A percentile compares a stretch with the other conserved stretches of the same genome.
phyloP scores from a whole-genome alignment of 495 filamentous ascomycete genomes.

The Aspergillus sparsus region DNA sequence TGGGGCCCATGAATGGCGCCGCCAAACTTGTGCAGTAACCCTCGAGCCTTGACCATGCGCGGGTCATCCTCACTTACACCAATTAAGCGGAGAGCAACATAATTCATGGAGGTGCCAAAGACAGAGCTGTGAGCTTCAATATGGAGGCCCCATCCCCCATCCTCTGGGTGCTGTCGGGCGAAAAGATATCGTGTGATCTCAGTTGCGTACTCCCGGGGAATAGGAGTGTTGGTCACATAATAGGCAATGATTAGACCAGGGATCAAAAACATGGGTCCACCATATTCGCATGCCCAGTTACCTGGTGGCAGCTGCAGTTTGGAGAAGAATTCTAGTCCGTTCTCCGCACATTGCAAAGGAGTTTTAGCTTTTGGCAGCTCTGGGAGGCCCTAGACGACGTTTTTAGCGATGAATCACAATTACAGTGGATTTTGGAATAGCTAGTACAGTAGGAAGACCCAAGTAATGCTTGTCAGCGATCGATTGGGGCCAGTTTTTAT shows the following conservation, averaged over 20 bases:
- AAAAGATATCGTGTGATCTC: constrained; percentile 96
- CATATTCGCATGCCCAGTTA: constrained; percentile 97
- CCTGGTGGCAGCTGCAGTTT: constrained; percentile 84
- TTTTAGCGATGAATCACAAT: constrained; percentile 18
- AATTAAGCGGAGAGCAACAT: constrained; percentile 79
- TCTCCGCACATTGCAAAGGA: constrained; percentile 73
- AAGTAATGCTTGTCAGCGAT: constrained; percentile 82
- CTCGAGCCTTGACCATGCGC: constrained; percentile 83
- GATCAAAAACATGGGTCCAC: constrained; percentile 84
- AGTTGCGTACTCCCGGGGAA: constrained; percentile 75
- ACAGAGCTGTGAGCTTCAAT: constrained; percentile 93
- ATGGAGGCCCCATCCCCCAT: constrained; percentile 96
- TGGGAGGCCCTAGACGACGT: constrained; percentile 62
- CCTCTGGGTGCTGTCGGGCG: constrained; percentile 78
- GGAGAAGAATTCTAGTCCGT: constrained; percentile 87
- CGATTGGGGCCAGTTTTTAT: constrained; percentile 79
- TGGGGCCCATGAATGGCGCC: constrained; percentile 84
- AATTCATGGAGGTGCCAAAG: constrained; percentile 89
- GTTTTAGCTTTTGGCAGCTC: constrained; percentile 67
- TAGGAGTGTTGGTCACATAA: constrained; percentile 86
- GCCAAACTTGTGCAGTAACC: constrained; percentile 78
- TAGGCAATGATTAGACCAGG: constrained; percentile 84
- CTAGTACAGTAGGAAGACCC: constrained; percentile 64
- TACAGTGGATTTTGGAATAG: too few species aligned
- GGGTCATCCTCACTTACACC: constrained; percentile 86